Conservation (phyloP, 345 rosid species). For the Balakata baccata region DNA sequence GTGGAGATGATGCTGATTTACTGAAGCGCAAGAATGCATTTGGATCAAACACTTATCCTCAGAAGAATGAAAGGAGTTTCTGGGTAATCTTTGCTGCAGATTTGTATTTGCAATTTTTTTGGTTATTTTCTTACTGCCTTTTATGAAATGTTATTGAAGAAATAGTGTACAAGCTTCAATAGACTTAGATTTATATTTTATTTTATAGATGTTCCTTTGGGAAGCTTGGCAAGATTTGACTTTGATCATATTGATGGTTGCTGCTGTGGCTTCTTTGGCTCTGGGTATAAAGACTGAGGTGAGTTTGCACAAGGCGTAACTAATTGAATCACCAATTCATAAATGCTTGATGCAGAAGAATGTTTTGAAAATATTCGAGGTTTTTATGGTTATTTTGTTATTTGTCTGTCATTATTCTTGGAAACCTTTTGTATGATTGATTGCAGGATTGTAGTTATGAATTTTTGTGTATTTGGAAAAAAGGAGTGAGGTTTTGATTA, state of each 20-base stretch:
- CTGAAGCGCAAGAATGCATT: constrained; percentile 62
- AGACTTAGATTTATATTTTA: constrained; percentile 8
- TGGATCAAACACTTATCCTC: constrained; percentile 95
- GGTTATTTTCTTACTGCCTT: not conserved
- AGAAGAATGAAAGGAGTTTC: constrained; percentile 73
- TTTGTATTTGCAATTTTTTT: not conserved
- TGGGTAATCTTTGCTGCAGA: constrained; percentile 44
- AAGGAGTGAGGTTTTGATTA: not conserved
- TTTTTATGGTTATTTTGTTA: constrained; percentile 5
- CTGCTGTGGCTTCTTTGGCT: constrained; percentile 77
- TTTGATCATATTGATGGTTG: constrained; percentile 83
- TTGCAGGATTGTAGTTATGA: not conserved
- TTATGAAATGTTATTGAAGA: no score
- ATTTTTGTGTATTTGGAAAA: not conserved
- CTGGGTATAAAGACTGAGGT: constrained; percentile 98
- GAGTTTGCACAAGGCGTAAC: not conserved
- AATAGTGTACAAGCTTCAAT: not conserved
- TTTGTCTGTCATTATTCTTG: not conserved
- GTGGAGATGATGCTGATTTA: constrained; percentile 66
- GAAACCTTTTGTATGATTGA: not conserved
- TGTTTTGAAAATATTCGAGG: not conserved
- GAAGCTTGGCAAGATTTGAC: constrained; percentile 99
- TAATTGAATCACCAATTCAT: not conserved
- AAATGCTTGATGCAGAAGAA: not conserved
- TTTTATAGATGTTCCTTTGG: constrained; percentile 83